A percentile compares a stretch with the other conserved stretches of the same genome.
Conservation (phyloP, 805 yeast species). For the Monosporozyma siamensis region DNA sequence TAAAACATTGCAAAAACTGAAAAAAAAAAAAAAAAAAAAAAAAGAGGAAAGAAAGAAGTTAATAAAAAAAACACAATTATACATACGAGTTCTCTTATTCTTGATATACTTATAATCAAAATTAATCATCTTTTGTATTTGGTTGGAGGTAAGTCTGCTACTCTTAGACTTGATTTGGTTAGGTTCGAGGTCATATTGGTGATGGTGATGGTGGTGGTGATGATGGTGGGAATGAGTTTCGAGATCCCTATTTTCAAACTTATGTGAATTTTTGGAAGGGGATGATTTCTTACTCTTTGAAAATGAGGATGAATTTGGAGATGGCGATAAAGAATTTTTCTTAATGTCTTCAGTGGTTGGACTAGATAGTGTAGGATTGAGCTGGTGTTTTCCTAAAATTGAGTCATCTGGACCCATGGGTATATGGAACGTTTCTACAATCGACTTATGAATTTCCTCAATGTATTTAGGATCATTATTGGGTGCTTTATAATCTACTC, state of each 20-base stretch:
- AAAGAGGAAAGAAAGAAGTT: not conserved
- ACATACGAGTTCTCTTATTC: slow-evolving; percentile 6
- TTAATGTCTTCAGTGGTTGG: not conserved
- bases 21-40: not conserved
- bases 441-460: not conserved
- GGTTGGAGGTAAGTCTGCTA: slow-evolving; percentile 7
- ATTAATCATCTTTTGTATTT: slow-evolving; percentile 10
- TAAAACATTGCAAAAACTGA: too few relatives aligned
- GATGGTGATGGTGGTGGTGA: not conserved
- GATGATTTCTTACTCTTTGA: not conserved
- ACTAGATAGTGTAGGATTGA: not conserved
- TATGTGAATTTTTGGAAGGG: too few relatives aligned
- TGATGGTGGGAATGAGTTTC: not conserved
- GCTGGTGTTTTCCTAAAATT: not conserved
- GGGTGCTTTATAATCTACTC: slow-evolving; percentile 6
- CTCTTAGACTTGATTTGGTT: not conserved
- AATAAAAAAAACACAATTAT: not conserved
- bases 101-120: slow-evolving; percentile 8
- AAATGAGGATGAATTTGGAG: not conserved
- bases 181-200: not conserved
- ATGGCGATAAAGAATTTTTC: not conserved
- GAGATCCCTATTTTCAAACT: too few relatives aligned
- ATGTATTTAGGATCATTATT: slow-evolving; percentile 5
- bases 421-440: not conserved
- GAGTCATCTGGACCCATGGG: not conserved